phyloP scores from a whole-genome alignment of 139 green algal genomes.

The Yamagishiella unicocca region DNA sequence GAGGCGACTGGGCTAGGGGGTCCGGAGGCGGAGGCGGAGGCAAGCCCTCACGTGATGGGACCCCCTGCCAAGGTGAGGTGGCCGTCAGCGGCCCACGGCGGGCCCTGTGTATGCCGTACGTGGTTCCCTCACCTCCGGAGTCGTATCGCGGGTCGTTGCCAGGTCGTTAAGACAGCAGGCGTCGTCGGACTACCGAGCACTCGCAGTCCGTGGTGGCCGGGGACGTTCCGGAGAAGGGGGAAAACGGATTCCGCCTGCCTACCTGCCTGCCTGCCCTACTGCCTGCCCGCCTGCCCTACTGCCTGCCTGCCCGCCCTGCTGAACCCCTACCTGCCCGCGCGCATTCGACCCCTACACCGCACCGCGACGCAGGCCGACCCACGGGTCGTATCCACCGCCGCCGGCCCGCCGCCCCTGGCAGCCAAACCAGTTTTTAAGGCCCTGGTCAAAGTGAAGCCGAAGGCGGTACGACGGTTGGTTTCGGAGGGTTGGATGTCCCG shows the following conservation, averaged over 20 bases:
- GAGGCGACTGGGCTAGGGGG: no score
- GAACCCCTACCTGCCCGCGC: no score
- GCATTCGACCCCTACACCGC: not conserved
- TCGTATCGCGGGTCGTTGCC: no score
- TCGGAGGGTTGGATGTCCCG: not conserved
- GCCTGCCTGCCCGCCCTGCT: not conserved
- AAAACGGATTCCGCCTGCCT: not conserved
- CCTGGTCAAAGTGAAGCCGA: slow-evolving; percentile 14
- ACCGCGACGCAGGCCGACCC: not conserved
- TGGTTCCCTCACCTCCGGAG: no score
- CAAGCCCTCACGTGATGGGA: no score
- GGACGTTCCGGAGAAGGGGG: not conserved
- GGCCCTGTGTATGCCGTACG: no score
- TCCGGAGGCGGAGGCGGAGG: no score
- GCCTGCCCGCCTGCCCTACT: not conserved
- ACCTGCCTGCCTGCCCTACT: not conserved
- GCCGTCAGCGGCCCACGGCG: no score
- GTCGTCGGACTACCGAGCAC: no score
- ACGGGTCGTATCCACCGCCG: not conserved
- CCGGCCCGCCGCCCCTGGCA: not conserved
- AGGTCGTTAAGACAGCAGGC: no score
- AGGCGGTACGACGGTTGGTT: not conserved
- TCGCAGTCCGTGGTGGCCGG: not conserved
- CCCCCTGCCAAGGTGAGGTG: no score
- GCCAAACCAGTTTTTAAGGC: not conserved